Base-by-base conservation (phyloP, 352 stramenopile species). In the Phytophthora kernoviae region DNA sequence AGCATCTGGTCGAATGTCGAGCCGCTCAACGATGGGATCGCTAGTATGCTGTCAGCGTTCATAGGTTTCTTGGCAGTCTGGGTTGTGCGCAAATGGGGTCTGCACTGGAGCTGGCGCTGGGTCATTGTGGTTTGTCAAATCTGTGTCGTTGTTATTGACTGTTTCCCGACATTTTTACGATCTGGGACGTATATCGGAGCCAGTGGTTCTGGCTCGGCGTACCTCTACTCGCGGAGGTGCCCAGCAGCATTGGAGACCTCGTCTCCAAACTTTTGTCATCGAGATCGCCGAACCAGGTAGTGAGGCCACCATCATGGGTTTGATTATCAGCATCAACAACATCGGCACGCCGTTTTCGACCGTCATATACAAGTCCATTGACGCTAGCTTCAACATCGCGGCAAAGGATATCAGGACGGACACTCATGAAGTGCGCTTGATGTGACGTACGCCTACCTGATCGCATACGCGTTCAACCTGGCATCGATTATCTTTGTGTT, bases 201-300 rank as follows among this genome's bases (percentile, higher is more conserved):
- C 77, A 87, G 26, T 87, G 75, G 73, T 82, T 87, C 58, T 87
- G 70, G 71, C 45, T 84, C 3, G 77, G 77, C n/a, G 62, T 81
- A 11, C 71, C 74, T 9, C 36, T 87, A 20, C 39, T 81, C 4
- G 67, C 77, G n/a, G 54, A 73, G 6, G 47, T 85, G 11, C 75
- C 75, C 15, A 73, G 62, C 42, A 62, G 43, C 15, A 63, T 73
- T 7, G 64, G 46, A 4, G 54, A 71, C 18, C 61, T 75, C 8
- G 62, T 87, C 30, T 49, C 60, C 9, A 60, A 65, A 3, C 43
- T 81, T 79, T 80, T 22, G 71, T 78, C 20, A 53, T 87, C 15
- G 75, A 88, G 36, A 52, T 88, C 18, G 58, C 55, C 6, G 65
- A 71, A 2, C 22, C 45, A 2, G 79, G 79, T 15, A 73, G 75